Evolutionary conservation across 257 asterid genomes (phyloP).

Genomic region (Plantago major): DNA sequence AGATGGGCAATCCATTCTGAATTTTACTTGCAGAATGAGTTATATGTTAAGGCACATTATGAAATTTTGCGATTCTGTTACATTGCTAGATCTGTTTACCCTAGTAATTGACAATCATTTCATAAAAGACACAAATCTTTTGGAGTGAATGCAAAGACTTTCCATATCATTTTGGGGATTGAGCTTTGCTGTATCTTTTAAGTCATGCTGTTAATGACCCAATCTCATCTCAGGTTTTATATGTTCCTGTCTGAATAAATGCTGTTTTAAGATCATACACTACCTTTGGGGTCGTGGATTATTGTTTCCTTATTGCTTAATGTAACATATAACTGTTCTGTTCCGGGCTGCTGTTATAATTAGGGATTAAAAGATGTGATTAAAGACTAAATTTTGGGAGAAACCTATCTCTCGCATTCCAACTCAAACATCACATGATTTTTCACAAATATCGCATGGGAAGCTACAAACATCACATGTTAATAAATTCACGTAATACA

Average conservation of each 20-base stretch:
- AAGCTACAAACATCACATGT: no score
- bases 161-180: conserved; percentile 7
- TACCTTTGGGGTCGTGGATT: not conserved
- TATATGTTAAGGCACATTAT: conserved; percentile 15
- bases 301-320: not conserved
- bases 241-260: not conserved
- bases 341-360: no score
- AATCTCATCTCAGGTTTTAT: not conserved
- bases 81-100: conserved; percentile 19
- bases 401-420: no score
- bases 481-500: no score
- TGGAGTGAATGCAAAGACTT: conserved; percentile 1
- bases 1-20: not conserved
- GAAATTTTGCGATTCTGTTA: conserved; percentile 15
- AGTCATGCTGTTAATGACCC: not conserved
- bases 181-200: not conserved
- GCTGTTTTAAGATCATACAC: conserved; percentile 1
- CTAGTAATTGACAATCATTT: conserved; percentile 3
- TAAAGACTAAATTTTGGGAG: no score
- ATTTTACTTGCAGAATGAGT: not conserved
- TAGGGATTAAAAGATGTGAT: no score
- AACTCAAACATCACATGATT: no score
- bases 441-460: no score
- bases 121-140: conserved; percentile 3
- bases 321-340: no score